Percentiles rank a stretch among this genome's conserved stretches.
phyloP scores from a whole-genome alignment of 2,329 filamentous ascomycete genomes.

The Phaeosphaeriaceae sp. region DNA sequence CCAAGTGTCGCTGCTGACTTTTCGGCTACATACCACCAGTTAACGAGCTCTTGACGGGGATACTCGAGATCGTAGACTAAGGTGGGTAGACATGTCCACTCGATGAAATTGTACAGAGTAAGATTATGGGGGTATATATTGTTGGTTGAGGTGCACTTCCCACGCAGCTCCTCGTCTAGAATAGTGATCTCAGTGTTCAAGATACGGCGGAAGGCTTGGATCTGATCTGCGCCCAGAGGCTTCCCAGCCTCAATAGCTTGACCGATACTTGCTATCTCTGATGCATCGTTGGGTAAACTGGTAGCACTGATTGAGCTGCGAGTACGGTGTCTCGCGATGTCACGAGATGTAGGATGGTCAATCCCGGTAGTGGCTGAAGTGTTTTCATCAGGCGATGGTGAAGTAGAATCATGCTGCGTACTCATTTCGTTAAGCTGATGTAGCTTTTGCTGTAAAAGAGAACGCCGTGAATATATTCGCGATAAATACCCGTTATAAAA shows the following conservation, averaged over 20 bases:
- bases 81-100: slow-evolving; percentile 77
- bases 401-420: slow-evolving; percentile 52
- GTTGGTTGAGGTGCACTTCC: slow-evolving; percentile 60
- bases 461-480: slow-evolving; percentile 60
- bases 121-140: slow-evolving; percentile 73
- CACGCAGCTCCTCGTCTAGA: slow-evolving; percentile 68
- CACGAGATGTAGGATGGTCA: slow-evolving; percentile 10
- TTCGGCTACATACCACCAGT: slow-evolving; percentile 77
- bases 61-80: slow-evolving; percentile 82
- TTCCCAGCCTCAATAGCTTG: slow-evolving; percentile 66
- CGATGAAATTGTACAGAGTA: slow-evolving; percentile 68
- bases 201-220: slow-evolving; percentile 68
- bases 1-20: slow-evolving; percentile 74
- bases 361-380: slow-evolving; percentile 20
- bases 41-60: slow-evolving; percentile 71
- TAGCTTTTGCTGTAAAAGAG: slow-evolving; percentile 57
- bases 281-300: slow-evolving; percentile 55
- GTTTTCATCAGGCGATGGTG: slow-evolving; percentile 12
- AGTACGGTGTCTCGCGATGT: slow-evolving; percentile 36
- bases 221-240: slow-evolving; percentile 67
- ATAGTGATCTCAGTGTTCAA: slow-evolving; percentile 71
- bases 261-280: slow-evolving; percentile 67
- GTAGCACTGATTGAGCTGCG: slow-evolving; percentile 50
- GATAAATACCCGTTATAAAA: slow-evolving; percentile 75
- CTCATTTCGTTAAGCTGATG: slow-evolving; percentile 64